Conservation (phyloP, 2,329 filamentous ascomycete species). For the Plenodomus biglobosus region DNA sequence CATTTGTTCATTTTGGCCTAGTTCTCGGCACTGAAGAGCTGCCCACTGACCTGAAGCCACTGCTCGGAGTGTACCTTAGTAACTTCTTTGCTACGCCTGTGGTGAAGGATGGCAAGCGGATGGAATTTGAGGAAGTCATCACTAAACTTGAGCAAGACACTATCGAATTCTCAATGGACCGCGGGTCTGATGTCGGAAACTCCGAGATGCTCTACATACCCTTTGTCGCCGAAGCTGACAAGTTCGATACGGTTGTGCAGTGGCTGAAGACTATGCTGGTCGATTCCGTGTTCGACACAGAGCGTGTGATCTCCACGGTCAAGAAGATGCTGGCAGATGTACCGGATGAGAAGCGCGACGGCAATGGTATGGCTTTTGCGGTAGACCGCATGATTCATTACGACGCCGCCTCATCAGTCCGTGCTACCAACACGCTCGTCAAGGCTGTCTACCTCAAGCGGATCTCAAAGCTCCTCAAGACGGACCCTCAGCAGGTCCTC, state of each 20-base stretch:
- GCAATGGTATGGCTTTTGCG: slow-evolving; percentile 64
- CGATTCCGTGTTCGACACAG: slow-evolving; percentile 83
- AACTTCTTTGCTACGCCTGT: slow-evolving; percentile 96
- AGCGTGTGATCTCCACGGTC: slow-evolving; percentile 61
- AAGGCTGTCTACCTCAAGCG: slow-evolving; percentile 85
- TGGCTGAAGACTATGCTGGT: slow-evolving; percentile 89
- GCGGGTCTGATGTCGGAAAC: slow-evolving; percentile 70
- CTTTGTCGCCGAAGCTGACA: slow-evolving; percentile 84
- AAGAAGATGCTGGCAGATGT: slow-evolving; percentile 88
- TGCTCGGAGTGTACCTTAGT: slow-evolving; percentile 81
- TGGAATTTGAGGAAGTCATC: slow-evolving; percentile 91
- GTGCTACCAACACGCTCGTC: slow-evolving; percentile 79
- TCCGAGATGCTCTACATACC: slow-evolving; percentile 78
- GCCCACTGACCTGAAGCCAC: slow-evolving; percentile 78
- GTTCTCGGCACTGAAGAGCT: slow-evolving; percentile 77
- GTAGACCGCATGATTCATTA: slow-evolving; percentile 78
- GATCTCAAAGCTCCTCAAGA: slow-evolving; percentile 76
- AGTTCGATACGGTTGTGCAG: slow-evolving; percentile 77
- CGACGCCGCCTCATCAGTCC: slow-evolving; percentile 71
- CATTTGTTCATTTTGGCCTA: slow-evolving; percentile 84
- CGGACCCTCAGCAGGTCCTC: slow-evolving; percentile 74
- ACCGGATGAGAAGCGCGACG: slow-evolving; percentile 86
- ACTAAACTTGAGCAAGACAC: slow-evolving; percentile 90
- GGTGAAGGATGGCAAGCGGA: slow-evolving; percentile 68
- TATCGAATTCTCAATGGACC: slow-evolving; percentile 75